phyloP scores from a whole-genome alignment of 2,329 filamentous ascomycete genomes.

The Hypoxylon sp. region DNA sequence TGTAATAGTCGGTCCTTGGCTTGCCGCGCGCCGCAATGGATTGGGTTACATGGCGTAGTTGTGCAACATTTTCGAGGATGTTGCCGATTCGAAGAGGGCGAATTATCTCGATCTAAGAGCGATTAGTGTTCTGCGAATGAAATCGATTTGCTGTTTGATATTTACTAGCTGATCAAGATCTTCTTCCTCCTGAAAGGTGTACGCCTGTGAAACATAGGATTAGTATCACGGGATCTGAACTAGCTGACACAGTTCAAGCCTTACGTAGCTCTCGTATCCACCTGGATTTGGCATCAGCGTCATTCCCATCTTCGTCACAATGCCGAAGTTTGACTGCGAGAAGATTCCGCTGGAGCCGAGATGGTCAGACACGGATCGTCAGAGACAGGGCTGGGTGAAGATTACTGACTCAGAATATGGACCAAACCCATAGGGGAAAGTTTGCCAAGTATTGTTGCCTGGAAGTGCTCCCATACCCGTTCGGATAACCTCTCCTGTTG shows the following conservation, averaged over 20 bases:
- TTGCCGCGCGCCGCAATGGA: conserved; percentile 55
- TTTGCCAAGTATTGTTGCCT: conserved; percentile 59
- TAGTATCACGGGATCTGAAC: not conserved
- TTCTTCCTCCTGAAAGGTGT: conserved; percentile 64
- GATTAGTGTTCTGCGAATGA: conserved; percentile 5
- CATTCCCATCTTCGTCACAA: conserved; percentile 68
- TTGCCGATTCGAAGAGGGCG: conserved; percentile 60
- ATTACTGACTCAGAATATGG: conserved; percentile 54
- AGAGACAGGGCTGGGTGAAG: not conserved
- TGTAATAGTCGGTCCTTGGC: conserved; percentile 55
- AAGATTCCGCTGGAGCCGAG: conserved; percentile 59
- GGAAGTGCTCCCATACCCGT: conserved; percentile 60
- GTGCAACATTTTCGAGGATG: conserved; percentile 58
- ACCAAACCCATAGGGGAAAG: conserved; percentile 60
- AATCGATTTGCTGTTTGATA: not conserved
- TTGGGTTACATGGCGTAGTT: conserved; percentile 56
- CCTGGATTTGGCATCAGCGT: conserved; percentile 67
- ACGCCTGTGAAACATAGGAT: conserved; percentile 56
- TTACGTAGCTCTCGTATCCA: conserved; percentile 60
- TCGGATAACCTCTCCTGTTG: conserved; percentile 59
- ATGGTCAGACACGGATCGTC: not conserved
- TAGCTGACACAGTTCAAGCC: conserved; percentile 1
- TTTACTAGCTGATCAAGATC: conserved; percentile 62
- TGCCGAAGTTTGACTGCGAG: conserved; percentile 65
- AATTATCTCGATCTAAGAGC: conserved; percentile 61